Conservation (phyloP, 2,329 filamentous ascomycete species). For the Lachnellula arida region DNA sequence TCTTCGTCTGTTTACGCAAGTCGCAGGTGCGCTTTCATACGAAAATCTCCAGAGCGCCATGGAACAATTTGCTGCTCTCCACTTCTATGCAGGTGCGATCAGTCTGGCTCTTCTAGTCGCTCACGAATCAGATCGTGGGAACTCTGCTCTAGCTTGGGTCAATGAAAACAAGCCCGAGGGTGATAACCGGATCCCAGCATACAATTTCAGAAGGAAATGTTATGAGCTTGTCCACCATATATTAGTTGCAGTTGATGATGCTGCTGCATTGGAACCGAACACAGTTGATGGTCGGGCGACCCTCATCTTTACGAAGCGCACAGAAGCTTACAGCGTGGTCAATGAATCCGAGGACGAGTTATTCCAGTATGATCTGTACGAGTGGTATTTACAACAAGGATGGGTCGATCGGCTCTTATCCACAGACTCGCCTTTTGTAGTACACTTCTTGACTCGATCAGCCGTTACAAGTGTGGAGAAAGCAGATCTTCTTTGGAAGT, state of each 20-base stretch:
- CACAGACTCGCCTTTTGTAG: constrained; percentile 78
- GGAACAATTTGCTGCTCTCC: constrained; percentile 70
- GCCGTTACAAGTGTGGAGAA: constrained; percentile 68
- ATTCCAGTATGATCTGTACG: constrained; percentile 94
- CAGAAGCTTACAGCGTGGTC: constrained; percentile 87
- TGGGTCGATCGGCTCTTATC: constrained; percentile 82
- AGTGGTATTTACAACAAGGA: constrained; percentile 87
- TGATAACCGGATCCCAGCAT: constrained; percentile 66
- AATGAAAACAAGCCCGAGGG: constrained; percentile 71
- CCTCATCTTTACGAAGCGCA: constrained; percentile 69
- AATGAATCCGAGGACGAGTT: constrained; percentile 85
- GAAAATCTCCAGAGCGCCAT: constrained; percentile 77
- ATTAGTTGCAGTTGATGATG: constrained; percentile 70
- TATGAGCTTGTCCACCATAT: constrained; percentile 87
- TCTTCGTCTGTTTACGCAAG: constrained; percentile 79
- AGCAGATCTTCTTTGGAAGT: constrained; percentile 88
- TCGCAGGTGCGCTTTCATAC: constrained; percentile 75
- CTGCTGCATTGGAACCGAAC: constrained; percentile 63
- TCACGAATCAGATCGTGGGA: constrained; percentile 78
- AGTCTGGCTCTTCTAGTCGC: constrained; percentile 81
- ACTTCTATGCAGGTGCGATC: constrained; percentile 93
- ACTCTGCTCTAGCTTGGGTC: constrained; percentile 79
- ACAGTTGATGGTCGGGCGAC: constrained; percentile 74
- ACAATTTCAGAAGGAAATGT: constrained; percentile 67
- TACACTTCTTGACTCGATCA: constrained; percentile 77